Conservation (phyloP, 2,329 filamentous ascomycete genomes). For the Bipolaris sorokiniana region DNA sequence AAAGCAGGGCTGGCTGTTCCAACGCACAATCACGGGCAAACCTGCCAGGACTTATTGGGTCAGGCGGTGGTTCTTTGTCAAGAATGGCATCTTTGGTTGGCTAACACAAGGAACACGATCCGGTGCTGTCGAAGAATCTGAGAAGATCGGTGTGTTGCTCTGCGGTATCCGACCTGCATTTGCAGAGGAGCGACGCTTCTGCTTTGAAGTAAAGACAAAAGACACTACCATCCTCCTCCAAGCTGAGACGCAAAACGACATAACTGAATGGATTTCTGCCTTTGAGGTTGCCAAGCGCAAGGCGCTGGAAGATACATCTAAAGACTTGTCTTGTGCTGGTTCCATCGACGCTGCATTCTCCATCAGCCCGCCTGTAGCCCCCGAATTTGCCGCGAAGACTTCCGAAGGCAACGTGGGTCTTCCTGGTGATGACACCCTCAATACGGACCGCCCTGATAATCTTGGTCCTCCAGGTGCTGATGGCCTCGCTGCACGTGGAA, state of each 20-base stretch:
- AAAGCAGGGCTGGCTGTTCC: constrained; percentile 94
- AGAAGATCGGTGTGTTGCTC: constrained; percentile 92
- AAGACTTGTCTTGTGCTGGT: constrained; percentile 55
- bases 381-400: constrained; percentile 85
- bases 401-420: constrained; percentile 68
- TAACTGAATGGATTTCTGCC: constrained; percentile 93
- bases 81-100: constrained; percentile 95
- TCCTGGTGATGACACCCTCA: constrained; percentile 60
- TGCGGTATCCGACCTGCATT: constrained; percentile 92
- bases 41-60: constrained; percentile 90
- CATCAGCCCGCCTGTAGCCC: constrained; percentile 84
- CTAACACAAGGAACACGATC: constrained; percentile 80
- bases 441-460: constrained; percentile 66
- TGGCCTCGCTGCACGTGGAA: constrained; percentile 64
- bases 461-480: constrained; percentile 69
- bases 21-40: constrained; percentile 82
- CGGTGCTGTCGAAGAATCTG: constrained; percentile 89
- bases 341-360: constrained; percentile 79
- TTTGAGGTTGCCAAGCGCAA: constrained; percentile 95
- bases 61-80: constrained; percentile 93
- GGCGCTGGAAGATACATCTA: constrained; percentile 76
- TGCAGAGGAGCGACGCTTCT: constrained; percentile 92
- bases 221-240: constrained; percentile 88
- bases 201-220: constrained; percentile 98
- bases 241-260: constrained; percentile 86